These are phyloP conservation scores for Candida sakaeoensis DNA, from an alignment of 805 yeast genomes.

Conservation along the genomic window DNA sequence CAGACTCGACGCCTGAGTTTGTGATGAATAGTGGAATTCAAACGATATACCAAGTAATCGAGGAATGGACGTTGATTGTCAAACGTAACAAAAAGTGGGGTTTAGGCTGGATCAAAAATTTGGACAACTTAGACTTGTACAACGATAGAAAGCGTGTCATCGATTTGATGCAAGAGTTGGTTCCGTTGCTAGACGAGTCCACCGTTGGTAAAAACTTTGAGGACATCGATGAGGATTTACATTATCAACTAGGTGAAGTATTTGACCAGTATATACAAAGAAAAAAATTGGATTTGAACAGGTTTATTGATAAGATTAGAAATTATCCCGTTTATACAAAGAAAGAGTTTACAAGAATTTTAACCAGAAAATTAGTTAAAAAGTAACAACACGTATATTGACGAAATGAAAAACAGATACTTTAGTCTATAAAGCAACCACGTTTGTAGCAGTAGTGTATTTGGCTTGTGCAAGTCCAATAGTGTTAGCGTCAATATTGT, in stretches of 20 bases:
- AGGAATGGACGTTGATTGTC: constrained; percentile 40
- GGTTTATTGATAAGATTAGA: constrained; percentile 91
- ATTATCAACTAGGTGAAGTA: constrained; percentile 18
- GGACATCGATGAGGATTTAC: constrained; percentile 64
- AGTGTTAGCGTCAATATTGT: constrained; percentile 50
- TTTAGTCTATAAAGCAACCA: constrained; percentile 6
- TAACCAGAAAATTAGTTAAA: constrained; percentile 4
- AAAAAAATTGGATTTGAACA: constrained; percentile 9
- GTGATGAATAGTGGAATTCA: constrained; percentile 31
- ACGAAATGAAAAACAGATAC: not conserved
- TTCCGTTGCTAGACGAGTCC: not conserved
- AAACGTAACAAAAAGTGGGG: constrained; percentile 38
- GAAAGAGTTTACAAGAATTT: constrained; percentile 63
- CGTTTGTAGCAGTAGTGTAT: constrained; percentile 15
- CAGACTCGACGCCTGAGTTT: constrained; percentile 12
- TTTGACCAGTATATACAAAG: constrained; percentile 9
- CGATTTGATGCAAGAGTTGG: constrained; percentile 38
- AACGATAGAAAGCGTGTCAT: constrained; percentile 34
- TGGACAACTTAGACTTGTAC: constrained; percentile 58
- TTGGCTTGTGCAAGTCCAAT: constrained; percentile 53
- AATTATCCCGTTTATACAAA: constrained; percentile 88
- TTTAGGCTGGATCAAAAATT: constrained; percentile 56
- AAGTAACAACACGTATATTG: not conserved
- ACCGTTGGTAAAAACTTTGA: constrained; percentile 9
- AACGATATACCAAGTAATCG: constrained; percentile 36